Conservation (phyloP, 108 stramenopile genomes). For the Discostella stelligeroides region DNA sequence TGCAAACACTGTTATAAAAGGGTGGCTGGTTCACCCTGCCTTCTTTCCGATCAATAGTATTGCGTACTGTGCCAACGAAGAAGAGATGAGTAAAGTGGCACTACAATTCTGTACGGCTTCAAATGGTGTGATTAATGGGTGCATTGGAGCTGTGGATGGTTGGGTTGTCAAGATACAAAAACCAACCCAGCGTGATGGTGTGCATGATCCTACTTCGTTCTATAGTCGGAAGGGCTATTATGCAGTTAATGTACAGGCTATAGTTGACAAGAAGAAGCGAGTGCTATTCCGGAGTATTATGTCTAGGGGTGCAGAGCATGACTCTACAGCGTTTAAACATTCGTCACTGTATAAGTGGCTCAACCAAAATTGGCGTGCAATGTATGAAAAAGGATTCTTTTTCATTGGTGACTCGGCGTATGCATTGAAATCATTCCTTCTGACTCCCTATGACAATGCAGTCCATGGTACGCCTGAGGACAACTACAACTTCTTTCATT, state of each 20-base stretch:
- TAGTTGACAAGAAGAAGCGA: constrained; percentile 30
- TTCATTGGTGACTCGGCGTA: constrained; percentile 40
- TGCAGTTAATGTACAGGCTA: constrained; percentile 38
- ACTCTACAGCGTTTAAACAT: constrained; percentile 27
- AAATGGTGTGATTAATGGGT: constrained; percentile 12
- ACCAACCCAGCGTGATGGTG: constrained; percentile 9
- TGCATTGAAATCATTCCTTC: constrained; percentile 17
- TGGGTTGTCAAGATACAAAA: constrained; percentile 15
- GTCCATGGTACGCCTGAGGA: constrained; percentile 16
- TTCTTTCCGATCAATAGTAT: no score
- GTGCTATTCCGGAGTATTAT: no score
- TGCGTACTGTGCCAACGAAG: no score
- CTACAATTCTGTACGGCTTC: not conserved
- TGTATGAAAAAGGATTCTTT: constrained; percentile 16
- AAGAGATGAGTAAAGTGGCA: constrained; percentile 4
- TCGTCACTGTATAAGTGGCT: constrained; percentile 7
- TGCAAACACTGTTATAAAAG: not conserved
- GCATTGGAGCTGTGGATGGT: constrained; percentile 38
- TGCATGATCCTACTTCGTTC: constrained; percentile 21
- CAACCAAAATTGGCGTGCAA: constrained; percentile 1
- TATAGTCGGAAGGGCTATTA: constrained; percentile 42
- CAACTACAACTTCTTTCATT: no score
- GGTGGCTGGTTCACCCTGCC: no score
- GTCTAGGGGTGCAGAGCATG: constrained; percentile 13
- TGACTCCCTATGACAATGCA: no score